Evolutionary conservation across 345 rosid species (phyloP).

Genomic region (Boechera retrofracta): DNA sequence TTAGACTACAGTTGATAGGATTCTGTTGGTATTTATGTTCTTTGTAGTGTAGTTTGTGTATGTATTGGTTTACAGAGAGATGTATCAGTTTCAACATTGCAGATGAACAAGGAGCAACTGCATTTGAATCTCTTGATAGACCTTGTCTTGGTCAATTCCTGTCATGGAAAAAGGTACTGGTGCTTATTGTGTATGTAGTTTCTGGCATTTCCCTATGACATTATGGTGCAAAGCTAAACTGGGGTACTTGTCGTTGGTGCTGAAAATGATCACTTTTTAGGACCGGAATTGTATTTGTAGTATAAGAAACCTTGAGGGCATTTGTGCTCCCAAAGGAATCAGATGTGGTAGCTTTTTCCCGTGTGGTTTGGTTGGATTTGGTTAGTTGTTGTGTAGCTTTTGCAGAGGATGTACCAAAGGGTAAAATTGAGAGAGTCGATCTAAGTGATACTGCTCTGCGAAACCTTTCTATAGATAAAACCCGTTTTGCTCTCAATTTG

Average conservation of each 20-base stretch:
- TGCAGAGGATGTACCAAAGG: background rate
- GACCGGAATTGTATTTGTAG: background rate
- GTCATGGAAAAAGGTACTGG: background rate
- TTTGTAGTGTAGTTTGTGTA: conserved; percentile 4
- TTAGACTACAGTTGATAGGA: background rate
- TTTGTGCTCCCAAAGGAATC: background rate
- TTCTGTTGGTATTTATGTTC: background rate
- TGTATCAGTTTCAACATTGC: conserved; percentile 4
- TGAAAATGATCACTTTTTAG: background rate
- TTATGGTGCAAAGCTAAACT: background rate
- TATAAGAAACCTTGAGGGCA: background rate
- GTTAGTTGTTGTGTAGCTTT: conserved; percentile 21
- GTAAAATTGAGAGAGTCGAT: background rate
- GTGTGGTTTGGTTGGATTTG: background rate
- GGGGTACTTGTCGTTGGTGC: background rate
- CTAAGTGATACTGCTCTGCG: background rate
- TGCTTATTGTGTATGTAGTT: conserved; percentile 12
- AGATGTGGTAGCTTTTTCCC: conserved; percentile 8
- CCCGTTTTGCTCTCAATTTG: no score
- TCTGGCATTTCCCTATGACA: background rate
- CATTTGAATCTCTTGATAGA: background rate
- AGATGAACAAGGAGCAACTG: background rate
- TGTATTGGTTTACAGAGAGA: conserved; percentile 10
- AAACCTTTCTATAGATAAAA: no score
- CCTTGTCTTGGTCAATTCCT: background rate